Conservation (phyloP, 208 protist species). For the Crithidia acanthocephali region DNA sequence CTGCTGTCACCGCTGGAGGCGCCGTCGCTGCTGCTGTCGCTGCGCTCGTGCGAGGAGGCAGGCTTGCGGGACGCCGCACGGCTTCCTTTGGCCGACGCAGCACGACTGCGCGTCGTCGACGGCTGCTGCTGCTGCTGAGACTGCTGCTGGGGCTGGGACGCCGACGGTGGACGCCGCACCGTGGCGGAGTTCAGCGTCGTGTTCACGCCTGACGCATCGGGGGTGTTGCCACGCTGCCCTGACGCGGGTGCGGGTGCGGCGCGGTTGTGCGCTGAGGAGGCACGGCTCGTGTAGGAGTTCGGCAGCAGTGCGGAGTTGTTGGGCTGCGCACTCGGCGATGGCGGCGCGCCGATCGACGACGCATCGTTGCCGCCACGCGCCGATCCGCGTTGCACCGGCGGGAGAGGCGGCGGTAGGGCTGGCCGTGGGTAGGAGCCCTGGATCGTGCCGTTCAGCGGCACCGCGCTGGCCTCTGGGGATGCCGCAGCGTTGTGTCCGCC, state of each 20-base stretch:
- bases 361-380: not conserved
- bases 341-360: conserved; percentile 1
- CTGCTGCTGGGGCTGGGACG: not conserved
- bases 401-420: conserved; percentile 27
- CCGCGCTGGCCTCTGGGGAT: conserved; percentile 11
- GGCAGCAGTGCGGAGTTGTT: conserved; percentile 10
- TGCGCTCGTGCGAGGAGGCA: conserved; percentile 19
- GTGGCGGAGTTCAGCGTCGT: conserved; percentile 22
- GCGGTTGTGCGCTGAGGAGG: conserved; percentile 19
- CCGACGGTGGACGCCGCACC: conserved; percentile 14
- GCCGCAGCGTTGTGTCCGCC: not conserved
- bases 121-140: conserved; percentile 8
- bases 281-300: conserved; percentile 19
- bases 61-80: conserved; percentile 17
- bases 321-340: not conserved
- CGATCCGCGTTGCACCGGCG: conserved; percentile 39
- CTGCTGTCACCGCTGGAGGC: conserved; percentile 26
- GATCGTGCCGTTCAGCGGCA: conserved; percentile 24
- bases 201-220: conserved; percentile 7
- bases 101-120: conserved; percentile 8
- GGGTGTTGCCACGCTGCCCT: not conserved
- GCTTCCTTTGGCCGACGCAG: conserved; percentile 6
- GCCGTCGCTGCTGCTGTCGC: conserved; percentile 32
- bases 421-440: conserved; percentile 33
- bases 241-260: not conserved